Evolutionary conservation across 1,284 basidiomycete genomes (phyloP).

Genomic region (Ceratobasidium sp.): DNA sequence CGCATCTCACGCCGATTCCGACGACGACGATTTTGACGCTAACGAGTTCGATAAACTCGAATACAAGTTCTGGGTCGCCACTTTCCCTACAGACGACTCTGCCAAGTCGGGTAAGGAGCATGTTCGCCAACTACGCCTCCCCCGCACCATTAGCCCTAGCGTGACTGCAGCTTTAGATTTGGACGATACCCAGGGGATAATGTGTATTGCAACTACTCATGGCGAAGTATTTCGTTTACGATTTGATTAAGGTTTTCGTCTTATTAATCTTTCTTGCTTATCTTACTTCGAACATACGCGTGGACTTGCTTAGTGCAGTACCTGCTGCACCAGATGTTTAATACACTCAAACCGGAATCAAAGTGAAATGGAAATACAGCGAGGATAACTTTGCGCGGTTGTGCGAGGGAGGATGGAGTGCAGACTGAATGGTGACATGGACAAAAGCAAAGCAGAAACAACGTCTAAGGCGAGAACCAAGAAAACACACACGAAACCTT

Average conservation of each 20-base stretch:
- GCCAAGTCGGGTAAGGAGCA: not conserved
- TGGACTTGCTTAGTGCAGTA: too few species aligned
- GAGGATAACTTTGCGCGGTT: too few species aligned
- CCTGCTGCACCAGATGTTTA: too few species aligned
- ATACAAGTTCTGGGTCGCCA: conserved; percentile 30
- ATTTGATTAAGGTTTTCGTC: conserved; percentile 14
- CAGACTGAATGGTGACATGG: too few species aligned
- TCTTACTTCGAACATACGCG: too few species aligned
- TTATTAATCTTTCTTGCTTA: not conserved
- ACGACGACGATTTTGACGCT: conserved; percentile 6
- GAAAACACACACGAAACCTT: too few species aligned
- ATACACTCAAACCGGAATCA: too few species aligned
- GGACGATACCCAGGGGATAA: conserved; percentile 35
- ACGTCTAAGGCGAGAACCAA: too few species aligned
- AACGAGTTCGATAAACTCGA: conserved; percentile 16
- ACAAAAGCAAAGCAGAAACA: too few species aligned
- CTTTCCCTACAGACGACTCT: conserved; percentile 10
- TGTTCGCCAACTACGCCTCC: conserved; percentile 22
- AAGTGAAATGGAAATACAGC: not conserved
- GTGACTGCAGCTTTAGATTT: conserved; percentile 26
- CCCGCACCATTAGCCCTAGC: conserved; percentile 33
- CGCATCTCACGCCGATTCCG: conserved; percentile 16
- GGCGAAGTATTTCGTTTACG: conserved; percentile 37
- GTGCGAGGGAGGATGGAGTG: too few species aligned
- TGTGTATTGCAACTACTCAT: conserved; percentile 34